phyloP scores from a whole-genome alignment of 208 protist genomes.

The Porcisia hertigi region DNA sequence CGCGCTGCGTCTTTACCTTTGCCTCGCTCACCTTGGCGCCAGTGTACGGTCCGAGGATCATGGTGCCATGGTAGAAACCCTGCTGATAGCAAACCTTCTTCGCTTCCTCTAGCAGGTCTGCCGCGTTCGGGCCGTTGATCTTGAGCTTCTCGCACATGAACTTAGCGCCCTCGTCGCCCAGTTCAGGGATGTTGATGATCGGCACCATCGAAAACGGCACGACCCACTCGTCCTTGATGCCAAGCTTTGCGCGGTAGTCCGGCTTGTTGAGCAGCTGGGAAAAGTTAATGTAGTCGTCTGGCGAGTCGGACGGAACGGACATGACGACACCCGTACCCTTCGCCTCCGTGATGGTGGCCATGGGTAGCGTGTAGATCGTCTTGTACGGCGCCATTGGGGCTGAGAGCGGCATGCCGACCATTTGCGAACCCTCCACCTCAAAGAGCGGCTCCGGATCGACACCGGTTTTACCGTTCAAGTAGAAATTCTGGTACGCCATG shows the following conservation, averaged over 20 bases:
- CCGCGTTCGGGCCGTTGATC: slow-evolving; percentile 96
- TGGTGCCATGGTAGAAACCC: slow-evolving; percentile 98
- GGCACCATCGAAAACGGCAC: slow-evolving; percentile 93
- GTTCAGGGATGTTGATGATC: slow-evolving; percentile 96
- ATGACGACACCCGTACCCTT: slow-evolving; percentile 99
- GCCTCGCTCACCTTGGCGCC: slow-evolving; percentile 92
- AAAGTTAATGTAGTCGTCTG: slow-evolving; percentile 99
- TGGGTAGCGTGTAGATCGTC: slow-evolving; percentile 97
- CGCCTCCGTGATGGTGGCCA: slow-evolving; percentile 96
- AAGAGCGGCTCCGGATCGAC: slow-evolving; percentile 76
- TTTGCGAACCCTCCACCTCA: slow-evolving; percentile 88
- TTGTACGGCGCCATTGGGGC: slow-evolving; percentile 89
- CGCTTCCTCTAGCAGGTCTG: slow-evolving; percentile 94
- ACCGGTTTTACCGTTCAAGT: slow-evolving; percentile 83
- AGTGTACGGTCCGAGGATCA: slow-evolving; percentile 74
- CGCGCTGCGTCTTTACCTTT: slow-evolving; percentile 90
- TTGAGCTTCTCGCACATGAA: slow-evolving; percentile 95
- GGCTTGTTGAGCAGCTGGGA: slow-evolving; percentile 95
- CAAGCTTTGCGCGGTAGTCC: slow-evolving; percentile 93
- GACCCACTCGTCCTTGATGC: slow-evolving; percentile 95
- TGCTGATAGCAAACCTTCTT: slow-evolving; percentile 97
- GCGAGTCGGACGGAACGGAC: slow-evolving; percentile 97
- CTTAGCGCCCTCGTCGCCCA: slow-evolving; percentile 82
- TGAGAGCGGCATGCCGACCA: slow-evolving; percentile 95
- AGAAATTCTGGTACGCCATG: slow-evolving; percentile 96